A percentile compares a stretch with the other conserved stretches of the same genome.
phyloP scores from a whole-genome alignment of 352 stramenopile genomes.

The Blastocystis sp. region DNA sequence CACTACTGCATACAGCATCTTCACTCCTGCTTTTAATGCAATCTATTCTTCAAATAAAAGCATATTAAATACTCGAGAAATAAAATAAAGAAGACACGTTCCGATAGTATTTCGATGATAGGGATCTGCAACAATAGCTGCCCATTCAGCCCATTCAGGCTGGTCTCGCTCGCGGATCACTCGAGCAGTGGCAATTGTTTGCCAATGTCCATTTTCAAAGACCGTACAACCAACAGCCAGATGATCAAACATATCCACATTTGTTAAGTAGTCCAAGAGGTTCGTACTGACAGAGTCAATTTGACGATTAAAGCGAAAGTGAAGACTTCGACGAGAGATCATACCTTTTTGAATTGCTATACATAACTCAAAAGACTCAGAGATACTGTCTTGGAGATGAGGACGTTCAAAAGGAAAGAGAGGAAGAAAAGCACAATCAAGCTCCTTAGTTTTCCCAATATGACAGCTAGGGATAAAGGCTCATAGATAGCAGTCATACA shows the following conservation, averaged over 20 bases:
- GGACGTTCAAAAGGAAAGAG: conserved; percentile 30
- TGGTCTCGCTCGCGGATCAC: conserved; percentile 45
- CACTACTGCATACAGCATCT: conserved; percentile 56
- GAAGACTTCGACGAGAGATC: conserved; percentile 45
- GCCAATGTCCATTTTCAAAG: conserved; percentile 53
- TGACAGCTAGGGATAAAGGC: not conserved
- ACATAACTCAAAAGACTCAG: not conserved
- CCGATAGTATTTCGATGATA: conserved; percentile 67
- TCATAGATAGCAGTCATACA: not conserved
- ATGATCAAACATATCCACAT: conserved; percentile 66
- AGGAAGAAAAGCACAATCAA: conserved; percentile 37
- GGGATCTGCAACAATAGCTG: conserved; percentile 53
- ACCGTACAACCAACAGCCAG: conserved; percentile 45
- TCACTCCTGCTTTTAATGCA: conserved; percentile 10
- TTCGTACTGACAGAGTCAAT: conserved; percentile 57
- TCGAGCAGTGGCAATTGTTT: conserved; percentile 43
- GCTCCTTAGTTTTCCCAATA: conserved; percentile 4
- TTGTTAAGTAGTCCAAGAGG: conserved; percentile 53
- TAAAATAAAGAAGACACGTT: conserved; percentile 61
- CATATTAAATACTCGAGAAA: conserved; percentile 16
- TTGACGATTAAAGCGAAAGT: conserved; percentile 59
- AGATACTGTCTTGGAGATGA: conserved; percentile 41
- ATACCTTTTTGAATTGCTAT: conserved; percentile 51
- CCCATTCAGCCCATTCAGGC: conserved; percentile 56
- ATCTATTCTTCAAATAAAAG: not conserved